phyloP scores from a whole-genome alignment of 2,329 filamentous ascomycete genomes.

The Fusarium oligoseptatum region DNA sequence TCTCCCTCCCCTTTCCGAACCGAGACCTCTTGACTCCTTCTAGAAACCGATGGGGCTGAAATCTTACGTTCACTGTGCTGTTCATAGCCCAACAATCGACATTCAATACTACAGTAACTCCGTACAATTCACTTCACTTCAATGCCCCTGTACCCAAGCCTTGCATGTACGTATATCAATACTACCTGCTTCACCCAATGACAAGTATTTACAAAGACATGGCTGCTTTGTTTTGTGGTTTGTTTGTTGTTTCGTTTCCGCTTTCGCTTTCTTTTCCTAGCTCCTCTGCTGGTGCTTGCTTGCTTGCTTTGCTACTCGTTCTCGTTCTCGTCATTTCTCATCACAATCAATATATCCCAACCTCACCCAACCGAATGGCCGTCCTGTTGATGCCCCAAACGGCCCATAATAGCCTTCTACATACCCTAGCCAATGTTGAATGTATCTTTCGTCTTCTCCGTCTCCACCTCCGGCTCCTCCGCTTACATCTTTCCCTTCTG shows the following conservation, averaged over 20 bases:
- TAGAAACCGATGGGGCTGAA: constrained; percentile 1
- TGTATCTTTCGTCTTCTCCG: constrained; percentile 15
- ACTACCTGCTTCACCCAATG: background rate
- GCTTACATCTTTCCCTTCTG: constrained; percentile 16
- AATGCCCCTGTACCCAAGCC: background rate
- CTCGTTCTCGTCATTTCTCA: constrained; percentile 35
- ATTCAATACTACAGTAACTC: background rate
- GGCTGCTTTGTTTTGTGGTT: background rate
- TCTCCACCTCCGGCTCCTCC: constrained; percentile 16
- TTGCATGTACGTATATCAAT: constrained; percentile 1
- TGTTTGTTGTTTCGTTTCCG: constrained; percentile 10
- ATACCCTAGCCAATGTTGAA: constrained; percentile 39
- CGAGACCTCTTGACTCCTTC: background rate
- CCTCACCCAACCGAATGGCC: constrained; percentile 20
- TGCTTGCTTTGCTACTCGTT: background rate
- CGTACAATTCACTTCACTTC: background rate
- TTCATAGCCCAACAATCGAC: background rate
- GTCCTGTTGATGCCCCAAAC: constrained; percentile 15
- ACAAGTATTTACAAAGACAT: background rate
- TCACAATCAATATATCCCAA: constrained; percentile 19
- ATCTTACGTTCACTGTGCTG: background rate
- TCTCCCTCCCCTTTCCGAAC: background rate
- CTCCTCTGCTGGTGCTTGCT: background rate
- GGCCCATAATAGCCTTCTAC: constrained; percentile 28
- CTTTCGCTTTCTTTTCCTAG: constrained; percentile 2